These are phyloP conservation scores for Friedmanniomyces simplex DNA, from an alignment of 495 filamentous ascomycete species.

Conservation along the genomic window DNA sequence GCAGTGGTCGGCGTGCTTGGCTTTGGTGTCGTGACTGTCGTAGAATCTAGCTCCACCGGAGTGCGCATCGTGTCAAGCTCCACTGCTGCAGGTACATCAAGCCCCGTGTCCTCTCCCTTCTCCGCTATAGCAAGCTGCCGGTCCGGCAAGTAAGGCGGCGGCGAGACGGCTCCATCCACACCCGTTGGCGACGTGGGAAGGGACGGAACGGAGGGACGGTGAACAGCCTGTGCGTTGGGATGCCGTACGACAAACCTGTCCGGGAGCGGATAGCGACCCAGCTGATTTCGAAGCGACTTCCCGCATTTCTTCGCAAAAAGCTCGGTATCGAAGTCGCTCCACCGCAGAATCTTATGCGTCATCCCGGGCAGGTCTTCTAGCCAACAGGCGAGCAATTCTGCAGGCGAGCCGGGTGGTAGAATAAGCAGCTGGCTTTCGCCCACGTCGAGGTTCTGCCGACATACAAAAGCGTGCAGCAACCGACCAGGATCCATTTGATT, in stretches of 20 bases:
- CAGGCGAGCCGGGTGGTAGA: not conserved
- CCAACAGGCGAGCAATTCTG: slow-evolving; percentile 9
- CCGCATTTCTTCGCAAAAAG: not conserved
- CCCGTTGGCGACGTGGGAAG: not conserved
- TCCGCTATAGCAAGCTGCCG: not conserved
- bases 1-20: not conserved
- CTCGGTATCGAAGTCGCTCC: slow-evolving; percentile 1
- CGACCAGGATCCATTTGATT: slow-evolving; percentile 9
- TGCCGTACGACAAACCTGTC: not conserved
- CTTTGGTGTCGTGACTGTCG: not conserved
- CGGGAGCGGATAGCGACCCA: slow-evolving; percentile 8
- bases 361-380: slow-evolving; percentile 6
- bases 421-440: slow-evolving; percentile 5
- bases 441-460: slow-evolving; percentile 1
- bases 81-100: not conserved
- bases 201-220: not conserved
- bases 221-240: not conserved
- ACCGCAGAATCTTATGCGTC: slow-evolving; percentile 3
- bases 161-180: not conserved
- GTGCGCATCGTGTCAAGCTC: not conserved
- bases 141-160: slow-evolving; percentile 2
- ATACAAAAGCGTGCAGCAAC: slow-evolving; percentile 9
- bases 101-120: not conserved
- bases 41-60: not conserved
- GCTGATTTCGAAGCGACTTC: slow-evolving; percentile 2